Evolutionary conservation across 176 grass and related monocot species (phyloP).

Genomic region (Phoenix dactylifera): DNA sequence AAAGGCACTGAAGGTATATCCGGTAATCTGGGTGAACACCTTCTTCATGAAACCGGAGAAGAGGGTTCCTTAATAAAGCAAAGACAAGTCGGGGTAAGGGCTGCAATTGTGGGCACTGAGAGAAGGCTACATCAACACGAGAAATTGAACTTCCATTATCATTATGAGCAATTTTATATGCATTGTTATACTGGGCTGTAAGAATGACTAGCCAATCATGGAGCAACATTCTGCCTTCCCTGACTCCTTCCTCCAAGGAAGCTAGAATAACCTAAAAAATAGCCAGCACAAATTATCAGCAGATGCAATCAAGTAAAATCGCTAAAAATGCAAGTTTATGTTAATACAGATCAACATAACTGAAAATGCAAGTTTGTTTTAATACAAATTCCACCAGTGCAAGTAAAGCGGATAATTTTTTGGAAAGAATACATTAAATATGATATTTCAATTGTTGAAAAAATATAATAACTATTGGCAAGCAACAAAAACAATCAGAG

Average conservation of each 20-base stretch:
- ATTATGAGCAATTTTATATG: conserved; percentile 19
- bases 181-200: conserved; percentile 59
- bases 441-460: no score
- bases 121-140: conserved; percentile 74
- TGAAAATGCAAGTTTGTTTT: neutral
- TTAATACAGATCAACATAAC: neutral
- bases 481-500: no score
- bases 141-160: conserved; percentile 35
- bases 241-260: conserved; percentile 76
- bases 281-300: conserved; percentile 10
- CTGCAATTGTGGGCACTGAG: conserved; percentile 73
- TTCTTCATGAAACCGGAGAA: conserved; percentile 91
- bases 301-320: conserved; percentile 6
- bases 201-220: conserved; percentile 88
- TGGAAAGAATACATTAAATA: no score
- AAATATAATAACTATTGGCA: no score
- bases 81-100: conserved; percentile 73
- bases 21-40: conserved; percentile 96
- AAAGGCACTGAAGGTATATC: conserved; percentile 95
- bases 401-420: no score
- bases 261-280: conserved; percentile 73
- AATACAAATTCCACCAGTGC: no score
- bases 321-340: conserved; percentile 1
- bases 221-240: conserved; percentile 70
- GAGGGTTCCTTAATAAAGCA: conserved; percentile 76